Evolutionary conservation across 257 asterid species (phyloP).

Genomic region (Ilex aquifolium): DNA sequence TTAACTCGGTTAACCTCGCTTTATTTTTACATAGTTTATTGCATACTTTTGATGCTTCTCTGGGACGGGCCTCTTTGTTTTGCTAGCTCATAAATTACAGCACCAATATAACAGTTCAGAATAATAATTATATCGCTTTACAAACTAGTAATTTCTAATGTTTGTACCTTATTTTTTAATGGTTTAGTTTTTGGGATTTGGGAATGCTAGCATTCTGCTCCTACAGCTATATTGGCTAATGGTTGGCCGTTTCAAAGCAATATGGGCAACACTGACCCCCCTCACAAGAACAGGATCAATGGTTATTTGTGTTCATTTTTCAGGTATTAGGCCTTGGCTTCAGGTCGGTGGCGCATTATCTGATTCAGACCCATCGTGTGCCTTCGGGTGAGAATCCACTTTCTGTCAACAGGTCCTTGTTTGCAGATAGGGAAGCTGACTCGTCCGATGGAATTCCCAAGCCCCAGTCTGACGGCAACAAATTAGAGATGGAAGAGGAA

Average conservation of each 20-base stretch:
- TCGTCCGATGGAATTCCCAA: too few species aligned
- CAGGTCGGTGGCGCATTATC: constrained; percentile 83
- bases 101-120: not conserved
- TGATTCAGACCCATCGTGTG: constrained; percentile 30
- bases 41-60: constrained; percentile 7
- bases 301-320: not conserved
- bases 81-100: not conserved
- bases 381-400: constrained; percentile 15
- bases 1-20: constrained; percentile 11
- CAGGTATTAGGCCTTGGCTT: constrained; percentile 51
- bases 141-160: too few species aligned
- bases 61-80: constrained; percentile 2
- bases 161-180: too few species aligned
- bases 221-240: not conserved
- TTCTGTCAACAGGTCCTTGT: constrained; percentile 14
- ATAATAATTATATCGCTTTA: too few species aligned
- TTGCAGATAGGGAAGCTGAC: constrained; percentile 11
- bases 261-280: not conserved
- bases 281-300: not conserved
- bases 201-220: not conserved
- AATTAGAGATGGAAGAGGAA: not conserved
- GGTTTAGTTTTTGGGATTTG: too few species aligned
- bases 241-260: not conserved
- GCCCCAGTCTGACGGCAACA: not conserved
- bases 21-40: not conserved